phyloP scores from a whole-genome alignment of 2,329 filamentous ascomycete species.

The Aureobasidium sp. region DNA sequence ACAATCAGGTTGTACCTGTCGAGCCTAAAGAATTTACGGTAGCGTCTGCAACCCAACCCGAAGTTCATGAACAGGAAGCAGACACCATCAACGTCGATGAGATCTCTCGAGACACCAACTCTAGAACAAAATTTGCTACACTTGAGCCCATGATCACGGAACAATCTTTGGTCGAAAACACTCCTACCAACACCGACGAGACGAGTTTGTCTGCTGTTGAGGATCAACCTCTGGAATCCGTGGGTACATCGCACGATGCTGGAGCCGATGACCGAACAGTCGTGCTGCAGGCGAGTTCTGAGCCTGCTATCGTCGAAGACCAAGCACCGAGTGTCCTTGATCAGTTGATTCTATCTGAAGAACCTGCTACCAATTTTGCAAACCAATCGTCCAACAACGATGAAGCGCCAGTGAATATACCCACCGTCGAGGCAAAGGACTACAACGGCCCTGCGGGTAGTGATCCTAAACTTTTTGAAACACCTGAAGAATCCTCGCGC shows the following conservation, averaged over 20 bases:
- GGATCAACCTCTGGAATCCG: no score
- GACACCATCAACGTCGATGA: neutral
- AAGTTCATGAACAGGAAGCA: no score
- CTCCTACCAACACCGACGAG: no score
- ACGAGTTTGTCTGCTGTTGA: neutral
- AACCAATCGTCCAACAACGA: neutral
- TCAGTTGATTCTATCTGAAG: neutral
- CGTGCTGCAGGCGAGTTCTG: neutral
- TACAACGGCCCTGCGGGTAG: no score
- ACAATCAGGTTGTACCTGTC: neutral
- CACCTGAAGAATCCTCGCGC: neutral
- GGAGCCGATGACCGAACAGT: no score
- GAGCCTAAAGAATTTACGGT: neutral
- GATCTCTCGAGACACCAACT: no score
- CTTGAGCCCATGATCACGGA: neutral
- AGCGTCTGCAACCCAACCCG: neutral
- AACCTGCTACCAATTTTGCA: neutral
- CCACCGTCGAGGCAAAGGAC: neutral
- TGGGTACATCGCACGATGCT: neutral
- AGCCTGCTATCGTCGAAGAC: slow-evolving; percentile 8
- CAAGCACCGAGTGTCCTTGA: neutral
- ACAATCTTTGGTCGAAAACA: no score
- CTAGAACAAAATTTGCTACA: neutral
- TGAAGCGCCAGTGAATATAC: neutral
- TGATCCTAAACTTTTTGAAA: neutral